Conservation (phyloP, 768 basidiomycete species). For the Brasilioporus rufonigricans region DNA sequence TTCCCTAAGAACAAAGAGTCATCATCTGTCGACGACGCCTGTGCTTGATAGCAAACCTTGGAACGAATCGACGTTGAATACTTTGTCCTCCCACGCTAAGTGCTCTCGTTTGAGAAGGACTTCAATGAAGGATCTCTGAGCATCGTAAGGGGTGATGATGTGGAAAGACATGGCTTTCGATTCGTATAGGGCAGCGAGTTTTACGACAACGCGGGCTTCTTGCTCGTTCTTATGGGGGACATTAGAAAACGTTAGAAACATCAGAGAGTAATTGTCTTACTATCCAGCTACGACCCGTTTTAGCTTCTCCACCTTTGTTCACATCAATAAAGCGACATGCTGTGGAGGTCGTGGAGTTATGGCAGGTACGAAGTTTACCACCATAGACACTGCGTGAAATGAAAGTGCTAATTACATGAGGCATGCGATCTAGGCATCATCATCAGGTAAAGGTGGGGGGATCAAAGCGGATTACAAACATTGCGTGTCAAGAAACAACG, state of each 20-base stretch:
- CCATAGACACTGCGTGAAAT: slow-evolving; percentile 68
- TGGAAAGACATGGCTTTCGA: slow-evolving; percentile 45
- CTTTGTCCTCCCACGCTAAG: slow-evolving; percentile 59
- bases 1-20: slow-evolving; percentile 51
- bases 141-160: slow-evolving; percentile 81
- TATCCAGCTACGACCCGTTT: slow-evolving; percentile 33
- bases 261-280: slow-evolving; percentile 17
- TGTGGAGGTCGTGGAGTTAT: slow-evolving; percentile 38
- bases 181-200: slow-evolving; percentile 53
- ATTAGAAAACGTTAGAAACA: slow-evolving; percentile 3
- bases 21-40: slow-evolving; percentile 3
- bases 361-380: slow-evolving; percentile 53
- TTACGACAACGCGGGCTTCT: slow-evolving; percentile 53
- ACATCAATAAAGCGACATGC: slow-evolving; percentile 41
- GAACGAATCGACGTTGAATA: slow-evolving; percentile 77
- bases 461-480: slow-evolving; percentile 43
- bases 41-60: slow-evolving; percentile 52
- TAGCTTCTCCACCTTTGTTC: slow-evolving; percentile 29
- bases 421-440: slow-evolving; percentile 68
- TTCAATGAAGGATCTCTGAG: slow-evolving; percentile 62
- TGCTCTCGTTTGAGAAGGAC: slow-evolving; percentile 42
- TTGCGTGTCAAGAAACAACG: slow-evolving; percentile 64
- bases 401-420: slow-evolving; percentile 66
- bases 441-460: not conserved
- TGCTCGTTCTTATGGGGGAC: slow-evolving; percentile 48